Conservation (phyloP, 768 basidiomycete species). For the Rhodocollybia butyracea region DNA sequence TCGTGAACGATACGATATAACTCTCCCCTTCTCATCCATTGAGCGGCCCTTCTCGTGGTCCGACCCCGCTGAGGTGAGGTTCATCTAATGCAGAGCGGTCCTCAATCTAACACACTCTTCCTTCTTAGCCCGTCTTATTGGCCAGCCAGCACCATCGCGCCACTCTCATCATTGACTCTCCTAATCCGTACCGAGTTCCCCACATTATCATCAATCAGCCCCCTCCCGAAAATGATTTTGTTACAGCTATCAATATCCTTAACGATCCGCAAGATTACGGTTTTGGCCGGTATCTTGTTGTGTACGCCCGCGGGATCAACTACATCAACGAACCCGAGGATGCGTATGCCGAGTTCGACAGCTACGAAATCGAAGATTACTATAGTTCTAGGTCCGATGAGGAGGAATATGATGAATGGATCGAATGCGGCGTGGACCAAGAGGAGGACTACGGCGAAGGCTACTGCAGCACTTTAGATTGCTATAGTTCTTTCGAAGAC, state of each 20-base stretch:
- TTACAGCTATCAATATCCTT: conserved; percentile 31
- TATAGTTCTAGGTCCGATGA: background rate
- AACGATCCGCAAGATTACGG: conserved; percentile 34
- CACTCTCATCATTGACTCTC: conserved; percentile 40
- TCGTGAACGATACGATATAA: conserved; percentile 35
- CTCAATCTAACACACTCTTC: conserved; percentile 4
- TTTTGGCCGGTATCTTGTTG: conserved; percentile 30
- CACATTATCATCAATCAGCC: conserved; percentile 43
- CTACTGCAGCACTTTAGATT: background rate
- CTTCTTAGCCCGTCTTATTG: conserved; percentile 29
- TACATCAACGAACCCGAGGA: conserved; percentile 5
- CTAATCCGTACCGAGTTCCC: conserved; percentile 36
- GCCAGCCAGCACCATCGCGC: conserved; percentile 21
- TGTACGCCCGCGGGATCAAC: conserved; percentile 14
- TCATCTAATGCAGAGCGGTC: background rate
- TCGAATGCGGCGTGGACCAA: background rate
- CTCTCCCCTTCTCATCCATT: conserved; percentile 24
- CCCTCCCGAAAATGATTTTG: conserved; percentile 37
- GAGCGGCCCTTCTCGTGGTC: conserved; percentile 45
- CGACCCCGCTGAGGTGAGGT: conserved; percentile 49
- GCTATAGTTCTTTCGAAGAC: background rate
- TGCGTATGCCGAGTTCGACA: background rate
- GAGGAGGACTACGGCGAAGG: background rate
- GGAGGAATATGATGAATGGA: background rate
- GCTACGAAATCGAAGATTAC: background rate